Percentiles rank a stretch among this genome's conserved stretches.
These are phyloP conservation scores for Rauvolfia tetraphylla DNA, from an alignment of 257 asterid species.

Conservation along the genomic window DNA sequence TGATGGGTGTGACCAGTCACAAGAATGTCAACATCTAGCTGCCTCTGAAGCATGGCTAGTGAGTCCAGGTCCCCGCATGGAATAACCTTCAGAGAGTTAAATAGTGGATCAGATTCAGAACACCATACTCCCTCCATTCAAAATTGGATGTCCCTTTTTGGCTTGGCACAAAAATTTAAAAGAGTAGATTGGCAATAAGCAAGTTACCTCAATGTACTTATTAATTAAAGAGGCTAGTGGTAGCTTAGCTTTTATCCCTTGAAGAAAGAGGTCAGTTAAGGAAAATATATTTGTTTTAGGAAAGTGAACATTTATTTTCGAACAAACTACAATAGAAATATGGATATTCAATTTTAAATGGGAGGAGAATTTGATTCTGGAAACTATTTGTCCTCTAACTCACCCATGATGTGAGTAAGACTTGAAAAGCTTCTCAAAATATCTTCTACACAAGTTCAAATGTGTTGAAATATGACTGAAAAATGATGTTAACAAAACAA, in stretches of 20 bases:
- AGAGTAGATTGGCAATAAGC: no score
- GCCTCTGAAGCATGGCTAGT: constrained; percentile 94
- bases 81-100: constrained; percentile 53
- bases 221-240: no score
- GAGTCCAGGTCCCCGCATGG: constrained; percentile 99
- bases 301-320: no score
- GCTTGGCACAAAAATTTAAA: no score
- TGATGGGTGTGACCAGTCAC: constrained; percentile 96
- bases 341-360: no score
- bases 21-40: constrained; percentile 90
- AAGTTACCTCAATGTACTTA: no score
- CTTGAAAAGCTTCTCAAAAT: background rate
- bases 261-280: no score
- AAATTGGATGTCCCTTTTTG: no score
- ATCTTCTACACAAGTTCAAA: background rate
- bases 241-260: no score
- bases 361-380: background rate
- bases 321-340: no score
- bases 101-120: background rate
- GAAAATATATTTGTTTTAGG: no score
- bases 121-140: background rate
- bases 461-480: background rate
- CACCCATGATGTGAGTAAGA: background rate
- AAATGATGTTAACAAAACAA: background rate
- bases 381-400: background rate